Base-by-base conservation (phyloP, 2,329 filamentous ascomycete species). In the Biscogniauxia mediterranea region DNA sequence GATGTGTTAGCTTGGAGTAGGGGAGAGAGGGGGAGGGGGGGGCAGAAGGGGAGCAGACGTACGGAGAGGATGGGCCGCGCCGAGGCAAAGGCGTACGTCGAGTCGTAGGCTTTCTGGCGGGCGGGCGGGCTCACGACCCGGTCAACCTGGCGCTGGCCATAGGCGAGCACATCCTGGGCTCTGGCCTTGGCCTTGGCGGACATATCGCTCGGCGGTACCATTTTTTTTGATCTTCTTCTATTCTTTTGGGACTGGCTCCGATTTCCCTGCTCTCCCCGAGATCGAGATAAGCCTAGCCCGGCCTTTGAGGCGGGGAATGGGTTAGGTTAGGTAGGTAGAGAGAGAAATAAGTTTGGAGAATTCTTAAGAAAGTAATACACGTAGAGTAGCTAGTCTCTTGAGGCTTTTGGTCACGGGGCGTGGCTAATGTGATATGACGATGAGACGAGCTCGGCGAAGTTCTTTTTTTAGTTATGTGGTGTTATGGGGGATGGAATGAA, bases 51-150 rank as follows among this genome's bases (percentile, higher is more conserved):
- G 54, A 23, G 42, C 20, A 28, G 52, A 74, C 87, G 21, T 79
- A 92, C 90, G 59, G 89, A 87, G 52, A 93, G 78, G 64, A 92
- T 78, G 2, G 92, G 92, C 60, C 89, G 88, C 55, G 82, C 78
- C 5, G 81, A 75, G 17, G 88, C 85, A 69, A 91, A 89, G 5
- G 77, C 72, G 42, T 80, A 78, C 26, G 84, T 74, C 52, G 78
- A 80, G 17, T 83, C 78, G 67, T 87, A 81, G 51, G 85, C 79
- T 59, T 81, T 79, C 64, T 85, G 81, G 55, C 89, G 83, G 61
- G 83, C 83, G 42, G 85, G 78, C 0, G 89, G 87, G 52, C 86
- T 83, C 52, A 92, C 79, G 68, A 82, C 69, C 64, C 79, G 78
- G 69, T 85, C 77, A 57, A 83, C 67, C 58, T 79, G 79, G 60